Conservation (phyloP, 2,329 filamentous ascomycete genomes). For the Phialocephala sp. region DNA sequence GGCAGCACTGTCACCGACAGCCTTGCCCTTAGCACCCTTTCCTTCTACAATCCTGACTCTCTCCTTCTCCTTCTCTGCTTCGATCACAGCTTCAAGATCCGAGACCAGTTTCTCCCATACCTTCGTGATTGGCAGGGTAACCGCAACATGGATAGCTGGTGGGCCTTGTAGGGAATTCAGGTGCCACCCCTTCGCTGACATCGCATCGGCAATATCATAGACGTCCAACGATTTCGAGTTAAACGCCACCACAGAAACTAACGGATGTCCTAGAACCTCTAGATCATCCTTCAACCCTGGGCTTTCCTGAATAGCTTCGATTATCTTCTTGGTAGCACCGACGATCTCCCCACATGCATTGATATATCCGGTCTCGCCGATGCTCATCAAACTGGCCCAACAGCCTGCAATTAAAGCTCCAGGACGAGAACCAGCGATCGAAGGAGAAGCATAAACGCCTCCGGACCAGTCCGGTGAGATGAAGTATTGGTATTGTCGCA, state of each 20-base stretch:
- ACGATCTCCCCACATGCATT: slow-evolving; percentile 88
- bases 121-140: slow-evolving; percentile 84
- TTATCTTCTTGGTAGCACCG: slow-evolving; percentile 82
- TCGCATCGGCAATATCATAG: slow-evolving; percentile 91
- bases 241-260: slow-evolving; percentile 92
- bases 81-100: slow-evolving; percentile 71
- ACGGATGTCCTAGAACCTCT: slow-evolving; percentile 79
- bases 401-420: slow-evolving; percentile 94
- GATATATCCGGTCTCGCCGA: slow-evolving; percentile 88
- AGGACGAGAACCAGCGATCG: slow-evolving; percentile 88
- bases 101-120: slow-evolving; percentile 79
- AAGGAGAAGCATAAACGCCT: slow-evolving; percentile 93
- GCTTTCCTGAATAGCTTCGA: slow-evolving; percentile 72
- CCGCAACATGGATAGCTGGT: slow-evolving; percentile 90
- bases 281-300: slow-evolving; percentile 74
- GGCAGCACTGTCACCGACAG: slow-evolving; percentile 80
- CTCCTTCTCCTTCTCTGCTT: slow-evolving; percentile 82
- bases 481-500: slow-evolving; percentile 94
- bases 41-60: slow-evolving; percentile 73
- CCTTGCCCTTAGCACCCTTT: slow-evolving; percentile 67
- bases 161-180: slow-evolving; percentile 92
- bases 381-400: slow-evolving; percentile 89
- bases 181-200: slow-evolving; percentile 89
- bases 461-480: slow-evolving; percentile 94
- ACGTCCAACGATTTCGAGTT: slow-evolving; percentile 82